Percentiles rank a stretch among this genome's conserved stretches.
These are phyloP conservation scores for Aspergillus nomiae DNA, from an alignment of 2,329 filamentous ascomycete genomes.

Conservation along the genomic window DNA sequence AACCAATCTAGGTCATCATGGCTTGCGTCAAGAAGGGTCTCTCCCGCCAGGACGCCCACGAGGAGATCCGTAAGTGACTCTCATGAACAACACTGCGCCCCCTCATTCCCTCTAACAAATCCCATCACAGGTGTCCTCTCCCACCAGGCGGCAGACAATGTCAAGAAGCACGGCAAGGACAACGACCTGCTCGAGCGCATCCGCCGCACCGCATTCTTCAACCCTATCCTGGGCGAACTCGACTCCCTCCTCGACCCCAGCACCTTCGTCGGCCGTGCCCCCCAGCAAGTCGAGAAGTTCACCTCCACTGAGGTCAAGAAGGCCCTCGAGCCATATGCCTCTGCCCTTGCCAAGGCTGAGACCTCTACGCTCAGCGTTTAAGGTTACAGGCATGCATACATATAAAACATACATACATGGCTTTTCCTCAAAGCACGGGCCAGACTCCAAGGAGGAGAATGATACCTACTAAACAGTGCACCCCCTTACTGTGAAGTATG, in stretches of 20 bases:
- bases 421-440: conserved; percentile 1
- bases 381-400: conserved; percentile 3
- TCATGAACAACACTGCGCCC: not conserved
- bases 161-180: conserved; percentile 70
- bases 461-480: not conserved
- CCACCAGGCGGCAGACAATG: conserved; percentile 71
- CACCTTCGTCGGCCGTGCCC: conserved; percentile 59
- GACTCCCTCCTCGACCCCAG: conserved; percentile 67
- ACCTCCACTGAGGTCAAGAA: conserved; percentile 51
- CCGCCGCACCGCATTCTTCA: conserved; percentile 71
- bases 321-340: conserved; percentile 51
- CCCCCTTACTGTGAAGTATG: not conserved
- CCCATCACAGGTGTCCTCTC: conserved; percentile 61
- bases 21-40: conserved; percentile 69
- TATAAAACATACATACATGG: not conserved
- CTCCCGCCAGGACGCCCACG: conserved; percentile 79
- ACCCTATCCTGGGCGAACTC: conserved; percentile 67
- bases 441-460: not conserved
- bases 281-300: conserved; percentile 58
- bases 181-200: conserved; percentile 86
- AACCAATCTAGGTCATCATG: conserved; percentile 70
- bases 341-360: conserved; percentile 36
- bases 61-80: conserved; percentile 66
- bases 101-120: conserved; percentile 9
- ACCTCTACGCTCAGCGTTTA: conserved; percentile 46